Base-by-base conservation (phyloP, 805 yeast genomes). In the Nematodospora valgi region DNA sequence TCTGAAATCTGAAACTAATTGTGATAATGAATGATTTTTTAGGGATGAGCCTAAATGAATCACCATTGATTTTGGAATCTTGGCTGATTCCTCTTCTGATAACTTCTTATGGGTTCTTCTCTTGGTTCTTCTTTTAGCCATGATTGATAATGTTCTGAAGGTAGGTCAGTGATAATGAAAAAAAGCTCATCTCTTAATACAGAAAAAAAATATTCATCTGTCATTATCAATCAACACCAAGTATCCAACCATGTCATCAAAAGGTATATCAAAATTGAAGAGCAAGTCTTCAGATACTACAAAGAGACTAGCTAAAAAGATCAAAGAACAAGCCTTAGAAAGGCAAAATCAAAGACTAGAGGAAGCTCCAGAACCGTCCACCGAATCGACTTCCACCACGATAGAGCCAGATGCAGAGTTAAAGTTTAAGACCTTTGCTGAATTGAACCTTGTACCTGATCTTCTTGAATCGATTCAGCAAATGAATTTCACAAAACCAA, bases 51-150 rank as follows among this genome's bases (percentile, higher is more conserved):
- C 97, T 35, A 88, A 74, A 50, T 93, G 79, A 44, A 93, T 73
- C 36, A 93, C 98, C 96, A 93, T 89, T 2, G 97, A 88, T 51
- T 84, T 76, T 14, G 98, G 98, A 42, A 87, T 78, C 50, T 78
- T 79, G 32, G 80, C 80, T 30, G 65, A 61, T 39, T 81, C 86
- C 47, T 81, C 94, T 44, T 76, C 82, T 17, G 76, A 64, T 22
- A 63, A 62, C 41, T 72, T 72, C 32, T 69, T 83, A 57, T 89
- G 97, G 11, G 98, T 91, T 75, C 96, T 82, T 57, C 79, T 85
- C 65, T 88, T 89, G n/a, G 50, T 48, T 58, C 65, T 63, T 55
- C 69, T 61, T 37, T 61, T 64, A 22, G 68, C 70, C 71, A 65
- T 64, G 28, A 17, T 14, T 16, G 21, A 14, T 27, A n/a, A 21